phyloP scores from a whole-genome alignment of 2,329 filamentous ascomycete species.

The Onygenales sp. region DNA sequence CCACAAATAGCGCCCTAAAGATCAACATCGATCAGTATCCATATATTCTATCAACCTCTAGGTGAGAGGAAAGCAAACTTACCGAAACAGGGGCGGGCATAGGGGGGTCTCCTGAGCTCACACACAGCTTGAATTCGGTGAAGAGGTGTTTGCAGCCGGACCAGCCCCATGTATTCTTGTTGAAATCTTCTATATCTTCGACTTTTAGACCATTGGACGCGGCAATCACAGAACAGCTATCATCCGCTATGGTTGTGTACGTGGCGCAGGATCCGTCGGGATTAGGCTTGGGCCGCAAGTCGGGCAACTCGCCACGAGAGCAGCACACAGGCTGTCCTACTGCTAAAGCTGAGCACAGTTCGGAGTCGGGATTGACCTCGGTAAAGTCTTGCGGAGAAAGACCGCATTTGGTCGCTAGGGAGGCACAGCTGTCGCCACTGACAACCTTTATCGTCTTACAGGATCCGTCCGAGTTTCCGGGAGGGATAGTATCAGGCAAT shows the following conservation, averaged over 20 bases:
- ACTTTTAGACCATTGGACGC: constrained; percentile 24
- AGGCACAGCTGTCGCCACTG: constrained; percentile 28
- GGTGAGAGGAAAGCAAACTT: too few relatives aligned
- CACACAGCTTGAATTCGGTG: constrained; percentile 26
- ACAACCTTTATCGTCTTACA: constrained; percentile 19
- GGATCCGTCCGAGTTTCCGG: not conserved
- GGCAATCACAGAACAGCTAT: constrained; percentile 29
- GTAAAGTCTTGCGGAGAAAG: constrained; percentile 30
- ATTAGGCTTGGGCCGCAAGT: constrained; percentile 25
- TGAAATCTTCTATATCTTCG: constrained; percentile 30
- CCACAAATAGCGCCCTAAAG: constrained; percentile 34
- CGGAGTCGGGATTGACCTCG: constrained; percentile 27
- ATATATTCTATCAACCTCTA: too few relatives aligned
- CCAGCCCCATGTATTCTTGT: constrained; percentile 38
- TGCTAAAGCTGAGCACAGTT: constrained; percentile 14
- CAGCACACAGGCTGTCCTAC: constrained; percentile 27
- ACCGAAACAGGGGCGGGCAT: constrained; percentile 28
- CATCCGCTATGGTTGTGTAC: constrained; percentile 24
- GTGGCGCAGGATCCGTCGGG: constrained; percentile 28
- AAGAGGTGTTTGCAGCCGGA: constrained; percentile 26
- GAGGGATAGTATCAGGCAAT: not conserved
- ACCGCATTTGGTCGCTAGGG: constrained; percentile 30
- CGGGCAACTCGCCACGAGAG: constrained; percentile 22
- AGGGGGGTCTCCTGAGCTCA: constrained; percentile 31
- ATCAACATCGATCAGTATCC: too few relatives aligned